Evolutionary conservation across 352 stramenopile species (phyloP).

Genomic region (Phytophthora fragariaefolia): DNA sequence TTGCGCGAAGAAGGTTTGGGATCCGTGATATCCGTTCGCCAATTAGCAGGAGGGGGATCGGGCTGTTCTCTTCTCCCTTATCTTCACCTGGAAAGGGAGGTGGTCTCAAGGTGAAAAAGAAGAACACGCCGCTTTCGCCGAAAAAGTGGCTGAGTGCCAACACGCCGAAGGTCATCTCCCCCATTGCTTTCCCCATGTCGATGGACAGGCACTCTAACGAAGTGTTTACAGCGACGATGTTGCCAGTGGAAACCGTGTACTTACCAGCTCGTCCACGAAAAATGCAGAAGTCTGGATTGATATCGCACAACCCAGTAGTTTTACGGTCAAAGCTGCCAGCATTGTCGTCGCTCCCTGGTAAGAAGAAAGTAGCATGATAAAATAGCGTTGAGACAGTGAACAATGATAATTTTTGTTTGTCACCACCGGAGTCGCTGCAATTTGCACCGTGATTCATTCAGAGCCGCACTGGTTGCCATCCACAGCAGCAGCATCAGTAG

Average conservation of each 20-base stretch:
- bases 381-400: background rate
- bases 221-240: constrained; percentile 4
- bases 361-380: constrained; percentile 20
- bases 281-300: background rate
- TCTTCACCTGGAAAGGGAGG: constrained; percentile 10
- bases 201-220: constrained; percentile 20
- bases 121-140: constrained; percentile 42
- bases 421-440: background rate
- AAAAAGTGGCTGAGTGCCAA: constrained; percentile 58
- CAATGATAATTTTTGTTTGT: background rate
- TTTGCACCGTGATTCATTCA: too few species aligned
- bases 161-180: constrained; percentile 21
- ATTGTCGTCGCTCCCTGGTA: constrained; percentile 1
- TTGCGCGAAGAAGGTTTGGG: constrained; percentile 51
- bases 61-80: constrained; percentile 5
- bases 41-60: constrained; percentile 13
- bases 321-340: constrained; percentile 20
- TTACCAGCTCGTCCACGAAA: constrained; percentile 19
- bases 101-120: constrained; percentile 18
- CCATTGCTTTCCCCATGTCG: constrained; percentile 20
- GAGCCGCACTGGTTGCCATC: too few species aligned
- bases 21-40: constrained; percentile 5
- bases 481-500: constrained; percentile 14
- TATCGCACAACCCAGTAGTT: constrained; percentile 7
- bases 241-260: constrained; percentile 13